Evolutionary conservation across 1,139 yeast species (phyloP).

Genomic region (Wickerhamomyces sp.): DNA sequence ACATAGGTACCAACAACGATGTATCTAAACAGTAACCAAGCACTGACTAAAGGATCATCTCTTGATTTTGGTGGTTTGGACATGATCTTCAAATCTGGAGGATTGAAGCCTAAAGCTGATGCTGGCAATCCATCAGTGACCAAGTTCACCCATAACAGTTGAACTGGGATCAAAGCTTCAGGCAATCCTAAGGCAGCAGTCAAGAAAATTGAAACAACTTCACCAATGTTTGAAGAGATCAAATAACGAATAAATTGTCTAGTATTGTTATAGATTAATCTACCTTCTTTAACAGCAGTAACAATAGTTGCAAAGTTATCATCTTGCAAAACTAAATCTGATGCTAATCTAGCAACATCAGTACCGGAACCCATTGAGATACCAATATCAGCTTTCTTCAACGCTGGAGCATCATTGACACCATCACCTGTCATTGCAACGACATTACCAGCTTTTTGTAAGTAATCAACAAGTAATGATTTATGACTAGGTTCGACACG

Average conservation of each 20-base stretch:
- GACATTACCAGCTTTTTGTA: constrained; percentile 40
- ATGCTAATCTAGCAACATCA: constrained; percentile 56
- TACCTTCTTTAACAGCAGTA: constrained; percentile 75
- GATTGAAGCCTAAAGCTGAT: constrained; percentile 74
- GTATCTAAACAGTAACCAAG: constrained; percentile 34
- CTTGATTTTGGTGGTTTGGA: constrained; percentile 53
- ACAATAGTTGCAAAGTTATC: constrained; percentile 76
- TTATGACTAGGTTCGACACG: constrained; percentile 54
- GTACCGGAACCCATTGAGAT: constrained; percentile 41
- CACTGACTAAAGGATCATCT: constrained; percentile 33
- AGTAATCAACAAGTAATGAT: constrained; percentile 44
- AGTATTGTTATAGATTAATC: constrained; percentile 75
- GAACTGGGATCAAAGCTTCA: constrained; percentile 72
- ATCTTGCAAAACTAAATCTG: constrained; percentile 58
- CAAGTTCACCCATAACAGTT: constrained; percentile 74
- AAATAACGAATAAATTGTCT: constrained; percentile 76
- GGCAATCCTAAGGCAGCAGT: constrained; percentile 69
- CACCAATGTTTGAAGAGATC: constrained; percentile 75
- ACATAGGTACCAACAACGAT: constrained; percentile 35
- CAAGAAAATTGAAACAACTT: constrained; percentile 57
- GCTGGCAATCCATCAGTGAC: constrained; percentile 81
- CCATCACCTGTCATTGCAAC: constrained; percentile 41
- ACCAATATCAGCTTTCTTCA: constrained; percentile 36
- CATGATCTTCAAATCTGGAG: constrained; percentile 53
- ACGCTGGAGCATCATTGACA: constrained; percentile 38